Conservation (phyloP, 2,329 filamentous ascomycete genomes). For the Colletotrichum abscissum region DNA sequence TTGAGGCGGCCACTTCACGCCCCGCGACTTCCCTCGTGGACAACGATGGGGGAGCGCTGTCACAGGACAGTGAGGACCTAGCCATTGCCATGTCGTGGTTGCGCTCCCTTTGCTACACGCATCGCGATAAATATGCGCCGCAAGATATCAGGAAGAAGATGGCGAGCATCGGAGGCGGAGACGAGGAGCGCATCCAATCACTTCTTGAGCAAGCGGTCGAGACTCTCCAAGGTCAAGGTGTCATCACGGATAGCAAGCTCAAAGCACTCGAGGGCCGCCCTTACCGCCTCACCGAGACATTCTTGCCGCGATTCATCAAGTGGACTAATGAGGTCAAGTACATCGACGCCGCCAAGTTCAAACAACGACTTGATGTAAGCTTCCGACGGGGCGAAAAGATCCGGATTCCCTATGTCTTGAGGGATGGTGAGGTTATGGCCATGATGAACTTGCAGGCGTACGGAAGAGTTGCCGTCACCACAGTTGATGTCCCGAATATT, state of each 20-base stretch:
- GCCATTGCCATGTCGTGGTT: conserved; percentile 68
- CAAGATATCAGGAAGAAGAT: conserved; percentile 63
- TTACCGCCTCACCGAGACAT: conserved; percentile 71
- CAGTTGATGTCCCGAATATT: conserved; percentile 68
- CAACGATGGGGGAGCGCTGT: background rate
- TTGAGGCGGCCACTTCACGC: conserved; percentile 64
- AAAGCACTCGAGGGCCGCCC: conserved; percentile 69
- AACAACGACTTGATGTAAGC: conserved; percentile 66
- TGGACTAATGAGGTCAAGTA: conserved; percentile 65
- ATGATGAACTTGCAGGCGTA: conserved; percentile 73
- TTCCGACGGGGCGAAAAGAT: conserved; percentile 59
- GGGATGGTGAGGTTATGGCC: conserved; percentile 75
- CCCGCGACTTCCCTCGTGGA: conserved; percentile 53
- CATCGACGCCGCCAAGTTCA: conserved; percentile 68
- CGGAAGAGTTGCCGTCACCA: conserved; percentile 64
- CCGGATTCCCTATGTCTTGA: conserved; percentile 65
- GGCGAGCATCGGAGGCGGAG: conserved; percentile 56
- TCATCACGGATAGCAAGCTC: conserved; percentile 71
- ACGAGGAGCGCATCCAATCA: conserved; percentile 48
- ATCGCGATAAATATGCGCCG: conserved; percentile 58
- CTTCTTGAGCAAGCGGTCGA: conserved; percentile 61
- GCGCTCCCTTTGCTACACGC: conserved; percentile 67
- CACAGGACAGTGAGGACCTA: conserved; percentile 41
- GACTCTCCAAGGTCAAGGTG: conserved; percentile 58
- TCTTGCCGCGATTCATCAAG: conserved; percentile 67